A percentile compares a stretch with the other conserved stretches of the same genome.
Conservation (phyloP, 176 grass and related monocot genomes). For the Themeda triandra region DNA sequence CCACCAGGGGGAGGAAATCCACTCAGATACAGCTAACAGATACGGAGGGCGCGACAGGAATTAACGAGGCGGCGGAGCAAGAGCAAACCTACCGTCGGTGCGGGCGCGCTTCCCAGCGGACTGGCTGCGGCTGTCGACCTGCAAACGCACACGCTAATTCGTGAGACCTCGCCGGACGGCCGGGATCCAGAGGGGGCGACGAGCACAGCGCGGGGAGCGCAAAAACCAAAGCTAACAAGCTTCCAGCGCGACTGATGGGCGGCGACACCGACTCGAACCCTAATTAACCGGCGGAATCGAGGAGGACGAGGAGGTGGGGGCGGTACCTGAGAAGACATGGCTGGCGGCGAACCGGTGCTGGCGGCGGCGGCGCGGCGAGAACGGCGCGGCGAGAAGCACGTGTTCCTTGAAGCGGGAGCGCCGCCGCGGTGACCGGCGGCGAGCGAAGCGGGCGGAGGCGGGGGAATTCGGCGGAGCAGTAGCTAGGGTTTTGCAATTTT, state of each 20-base stretch:
- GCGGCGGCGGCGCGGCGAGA: not conserved
- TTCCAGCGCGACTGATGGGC: not conserved
- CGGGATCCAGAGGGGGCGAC: not conserved
- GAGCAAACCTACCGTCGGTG: slow-evolving; percentile 59
- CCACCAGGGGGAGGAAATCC: not conserved
- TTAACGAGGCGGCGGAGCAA: not conserved
- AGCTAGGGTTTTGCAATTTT: slow-evolving; percentile 35
- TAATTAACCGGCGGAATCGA: slow-evolving; percentile 1
- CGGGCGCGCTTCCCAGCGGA: slow-evolving; percentile 83
- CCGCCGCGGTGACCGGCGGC: slow-evolving; percentile 10
- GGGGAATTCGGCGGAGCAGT: slow-evolving; percentile 18
- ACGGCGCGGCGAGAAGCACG: not conserved
- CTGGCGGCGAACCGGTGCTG: not conserved
- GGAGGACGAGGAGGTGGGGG: not conserved
- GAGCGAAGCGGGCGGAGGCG: not conserved
- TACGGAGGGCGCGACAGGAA: not conserved
- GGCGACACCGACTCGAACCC: not conserved
- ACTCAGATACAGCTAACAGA: not conserved
- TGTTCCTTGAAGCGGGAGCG: not conserved
- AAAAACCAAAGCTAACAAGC: not conserved
- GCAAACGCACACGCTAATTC: not conserved
- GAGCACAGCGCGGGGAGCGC: not conserved
- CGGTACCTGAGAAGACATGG: slow-evolving; percentile 59
- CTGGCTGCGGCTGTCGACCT: slow-evolving; percentile 68
- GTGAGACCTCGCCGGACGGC: not conserved